Evolutionary conservation across 495 filamentous ascomycete species (phyloP).

Genomic region (Letharia lupina): DNA sequence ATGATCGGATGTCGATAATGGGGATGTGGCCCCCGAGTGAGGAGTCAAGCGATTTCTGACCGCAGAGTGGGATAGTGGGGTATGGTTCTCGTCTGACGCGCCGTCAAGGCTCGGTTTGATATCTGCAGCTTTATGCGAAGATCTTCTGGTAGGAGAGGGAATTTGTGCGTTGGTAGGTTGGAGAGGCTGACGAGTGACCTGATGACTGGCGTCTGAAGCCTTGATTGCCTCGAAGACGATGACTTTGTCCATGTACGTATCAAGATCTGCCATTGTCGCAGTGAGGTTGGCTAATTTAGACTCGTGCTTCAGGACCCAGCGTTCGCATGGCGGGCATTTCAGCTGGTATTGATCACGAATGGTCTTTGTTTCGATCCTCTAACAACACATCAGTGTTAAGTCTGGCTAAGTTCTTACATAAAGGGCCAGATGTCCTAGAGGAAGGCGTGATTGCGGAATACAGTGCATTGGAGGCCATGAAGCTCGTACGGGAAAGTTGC

Average conservation of each 20-base stretch:
- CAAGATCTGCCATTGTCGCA: constrained; percentile 21
- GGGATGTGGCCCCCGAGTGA: neutral
- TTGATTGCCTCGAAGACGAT: constrained; percentile 29
- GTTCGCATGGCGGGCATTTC: constrained; percentile 8
- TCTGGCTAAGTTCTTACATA: neutral
- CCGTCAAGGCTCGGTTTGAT: neutral
- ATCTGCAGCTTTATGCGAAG: neutral
- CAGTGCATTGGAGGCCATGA: neutral
- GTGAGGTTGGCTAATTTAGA: constrained; percentile 22
- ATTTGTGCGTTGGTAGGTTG: constrained; percentile 12
- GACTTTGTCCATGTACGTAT: constrained; percentile 27
- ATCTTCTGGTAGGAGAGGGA: neutral
- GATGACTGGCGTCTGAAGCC: constrained; percentile 3
- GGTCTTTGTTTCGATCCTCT: constrained; percentile 32
- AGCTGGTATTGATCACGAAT: constrained; percentile 27
- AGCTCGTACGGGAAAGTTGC: neutral
- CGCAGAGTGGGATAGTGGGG: neutral
- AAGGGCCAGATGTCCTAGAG: neutral
- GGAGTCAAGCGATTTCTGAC: neutral
- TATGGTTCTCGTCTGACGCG: neutral
- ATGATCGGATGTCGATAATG: neutral
- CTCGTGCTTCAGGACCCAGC: constrained; percentile 22
- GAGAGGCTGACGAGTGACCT: constrained; percentile 13
- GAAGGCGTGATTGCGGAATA: neutral
- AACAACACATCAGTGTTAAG: neutral